phyloP scores from a whole-genome alignment of 2,329 filamentous ascomycete genomes.

The Lachnellula cervina region DNA sequence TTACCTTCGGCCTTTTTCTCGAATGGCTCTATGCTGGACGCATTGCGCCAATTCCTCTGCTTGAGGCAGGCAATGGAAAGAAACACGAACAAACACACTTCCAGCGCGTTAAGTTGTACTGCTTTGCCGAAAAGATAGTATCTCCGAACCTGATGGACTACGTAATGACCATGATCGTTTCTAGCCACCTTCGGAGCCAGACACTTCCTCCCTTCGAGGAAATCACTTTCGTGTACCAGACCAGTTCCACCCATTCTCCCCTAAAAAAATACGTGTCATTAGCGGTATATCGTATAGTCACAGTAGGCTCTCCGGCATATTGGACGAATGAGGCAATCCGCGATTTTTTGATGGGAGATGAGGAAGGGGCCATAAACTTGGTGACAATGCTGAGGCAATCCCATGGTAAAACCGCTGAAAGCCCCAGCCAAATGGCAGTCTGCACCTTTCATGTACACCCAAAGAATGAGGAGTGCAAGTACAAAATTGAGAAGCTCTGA shows the following conservation, averaged over 20 bases:
- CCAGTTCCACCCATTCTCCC: neutral
- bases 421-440: neutral
- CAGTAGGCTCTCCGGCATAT: no score
- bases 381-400: neutral
- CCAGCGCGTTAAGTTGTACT: neutral
- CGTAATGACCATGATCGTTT: neutral
- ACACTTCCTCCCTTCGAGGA: neutral
- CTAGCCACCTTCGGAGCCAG: neutral
- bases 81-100: neutral
- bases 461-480: neutral
- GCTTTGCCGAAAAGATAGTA: neutral
- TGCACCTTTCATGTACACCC: neutral
- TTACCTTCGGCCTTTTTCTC: conserved; percentile 5
- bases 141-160: neutral
- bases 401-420: neutral
- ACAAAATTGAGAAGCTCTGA: no score
- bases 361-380: neutral
- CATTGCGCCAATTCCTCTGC: no score
- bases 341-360: no score
- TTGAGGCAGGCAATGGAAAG: no score
- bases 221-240: neutral
- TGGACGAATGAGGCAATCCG: no score
- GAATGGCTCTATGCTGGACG: conserved; percentile 8
- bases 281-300: no score
- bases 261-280: neutral